Percentiles rank a stretch among this genome's conserved stretches.
Conservation (phyloP, 2,329 filamentous ascomycete genomes). For the Alternaria tenuissima region DNA sequence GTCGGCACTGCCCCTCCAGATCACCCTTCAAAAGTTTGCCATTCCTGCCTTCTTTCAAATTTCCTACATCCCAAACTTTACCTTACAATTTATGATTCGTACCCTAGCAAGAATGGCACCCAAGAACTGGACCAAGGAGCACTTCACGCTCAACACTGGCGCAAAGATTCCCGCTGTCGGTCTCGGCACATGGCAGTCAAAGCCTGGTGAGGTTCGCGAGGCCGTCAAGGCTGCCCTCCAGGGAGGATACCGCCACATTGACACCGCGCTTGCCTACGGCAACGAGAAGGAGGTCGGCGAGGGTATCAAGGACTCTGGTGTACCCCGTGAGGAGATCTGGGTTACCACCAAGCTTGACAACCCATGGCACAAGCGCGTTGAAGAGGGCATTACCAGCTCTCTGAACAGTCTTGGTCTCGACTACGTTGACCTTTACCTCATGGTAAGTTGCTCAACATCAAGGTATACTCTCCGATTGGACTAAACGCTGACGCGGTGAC, state of each 20-base stretch:
- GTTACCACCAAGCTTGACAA: constrained; percentile 87
- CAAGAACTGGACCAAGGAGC: constrained; percentile 51
- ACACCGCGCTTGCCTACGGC: constrained; percentile 79
- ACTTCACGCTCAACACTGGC: constrained; percentile 59
- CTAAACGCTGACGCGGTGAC: constrained; percentile 6
- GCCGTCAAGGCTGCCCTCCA: constrained; percentile 76
- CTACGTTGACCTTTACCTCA: constrained; percentile 74
- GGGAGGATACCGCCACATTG: constrained; percentile 77
- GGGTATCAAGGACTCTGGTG: constrained; percentile 72
- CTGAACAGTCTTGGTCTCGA: constrained; percentile 69
- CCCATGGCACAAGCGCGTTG: constrained; percentile 71
- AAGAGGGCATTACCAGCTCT: constrained; percentile 67
- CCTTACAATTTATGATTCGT: constrained; percentile 30
- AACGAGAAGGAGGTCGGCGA: constrained; percentile 78
- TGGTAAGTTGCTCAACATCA: constrained; percentile 50
- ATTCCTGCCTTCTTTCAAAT: constrained; percentile 7
- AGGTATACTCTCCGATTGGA: background rate
- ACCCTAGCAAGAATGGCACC: constrained; percentile 42
- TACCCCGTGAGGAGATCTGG: constrained; percentile 74
- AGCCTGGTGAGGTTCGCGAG: constrained; percentile 71
- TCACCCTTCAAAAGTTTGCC: constrained; percentile 13
- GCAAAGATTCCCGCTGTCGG: constrained; percentile 80
- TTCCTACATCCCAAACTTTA: constrained; percentile 14
- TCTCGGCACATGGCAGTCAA: constrained; percentile 81
- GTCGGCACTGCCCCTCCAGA: constrained; percentile 11